Conservation (phyloP, 768 basidiomycete genomes). For the Tylopilus intermedius region DNA sequence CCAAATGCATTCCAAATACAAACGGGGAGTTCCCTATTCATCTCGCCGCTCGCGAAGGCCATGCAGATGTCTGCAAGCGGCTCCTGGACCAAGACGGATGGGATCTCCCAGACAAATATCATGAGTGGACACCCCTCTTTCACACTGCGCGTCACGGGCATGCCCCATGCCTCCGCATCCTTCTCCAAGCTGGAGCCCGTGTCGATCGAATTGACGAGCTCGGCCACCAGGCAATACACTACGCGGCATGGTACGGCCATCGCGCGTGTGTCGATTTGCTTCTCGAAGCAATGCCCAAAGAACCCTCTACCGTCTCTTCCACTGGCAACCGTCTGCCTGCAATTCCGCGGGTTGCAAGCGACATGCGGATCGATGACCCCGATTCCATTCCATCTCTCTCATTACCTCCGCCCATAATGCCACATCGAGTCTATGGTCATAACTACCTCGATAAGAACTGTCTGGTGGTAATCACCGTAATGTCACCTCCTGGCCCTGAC, state of each 20-base stretch:
- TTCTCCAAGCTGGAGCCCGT: conserved; percentile 75
- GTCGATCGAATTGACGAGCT: conserved; percentile 79
- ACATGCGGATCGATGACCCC: conserved; percentile 57
- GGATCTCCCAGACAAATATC: conserved; percentile 91
- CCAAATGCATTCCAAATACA: conserved; percentile 75
- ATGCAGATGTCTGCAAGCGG: conserved; percentile 74
- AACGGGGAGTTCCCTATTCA: conserved; percentile 98
- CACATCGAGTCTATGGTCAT: conserved; percentile 95
- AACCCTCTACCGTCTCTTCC: conserved; percentile 12
- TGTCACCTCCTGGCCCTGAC: conserved; percentile 40
- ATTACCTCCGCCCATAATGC: conserved; percentile 96
- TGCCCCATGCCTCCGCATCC: conserved; percentile 63
- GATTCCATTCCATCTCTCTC: conserved; percentile 94
- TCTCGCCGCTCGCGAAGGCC: conserved; percentile 90
- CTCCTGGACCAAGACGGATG: conserved; percentile 72
- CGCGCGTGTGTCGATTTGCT: conserved; percentile 61
- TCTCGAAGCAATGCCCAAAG: conserved; percentile 35
- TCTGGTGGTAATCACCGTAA: conserved; percentile 83
- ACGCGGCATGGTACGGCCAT: conserved; percentile 96
- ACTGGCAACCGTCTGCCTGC: conserved; percentile 12
- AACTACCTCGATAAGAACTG: conserved; percentile 86
- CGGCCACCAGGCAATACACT: conserved; percentile 81
- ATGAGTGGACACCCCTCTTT: conserved; percentile 96
- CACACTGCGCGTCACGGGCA: conserved; percentile 90
- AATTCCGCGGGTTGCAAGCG: conserved; percentile 26